Percentiles rank a stretch among this genome's conserved stretches.
Conservation (phyloP, 495 filamentous ascomycete genomes). For the Rostrohypoxylon terebratum region DNA sequence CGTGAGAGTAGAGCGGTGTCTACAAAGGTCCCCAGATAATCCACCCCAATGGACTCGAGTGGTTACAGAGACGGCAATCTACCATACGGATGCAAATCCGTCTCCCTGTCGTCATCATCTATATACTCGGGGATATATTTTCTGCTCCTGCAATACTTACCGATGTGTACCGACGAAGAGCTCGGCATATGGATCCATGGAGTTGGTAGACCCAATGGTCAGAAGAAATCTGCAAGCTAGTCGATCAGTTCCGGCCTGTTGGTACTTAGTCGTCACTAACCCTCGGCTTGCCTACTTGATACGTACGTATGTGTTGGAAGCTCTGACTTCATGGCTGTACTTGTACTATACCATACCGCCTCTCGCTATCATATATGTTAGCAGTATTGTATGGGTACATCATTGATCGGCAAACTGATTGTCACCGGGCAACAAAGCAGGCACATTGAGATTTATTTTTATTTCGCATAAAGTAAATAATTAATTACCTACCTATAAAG, state of each 20-base stretch:
- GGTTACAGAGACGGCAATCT: not conserved
- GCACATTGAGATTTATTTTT: not conserved
- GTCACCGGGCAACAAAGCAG: not conserved
- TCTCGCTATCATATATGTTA: not conserved
- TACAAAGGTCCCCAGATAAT: not conserved
- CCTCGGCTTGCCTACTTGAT: not conserved
- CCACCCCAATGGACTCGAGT: not conserved
- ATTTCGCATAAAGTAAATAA: not conserved
- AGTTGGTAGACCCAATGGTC: constrained; percentile 13
- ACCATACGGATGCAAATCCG: constrained; percentile 8
- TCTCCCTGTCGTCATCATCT: constrained; percentile 17
- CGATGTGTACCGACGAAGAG: not conserved
- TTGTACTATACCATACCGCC: no score
- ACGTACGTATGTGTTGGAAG: constrained; percentile 13
- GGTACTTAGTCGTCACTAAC: constrained; percentile 16
- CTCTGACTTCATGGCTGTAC: not conserved
- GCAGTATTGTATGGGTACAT: not conserved
- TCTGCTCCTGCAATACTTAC: not conserved
- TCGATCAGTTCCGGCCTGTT: constrained; percentile 18
- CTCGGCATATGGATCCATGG: constrained; percentile 14
- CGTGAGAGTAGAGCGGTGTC: not conserved
- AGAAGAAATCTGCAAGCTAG: constrained; percentile 13
- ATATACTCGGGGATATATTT: not conserved
- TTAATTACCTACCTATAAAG: not conserved
- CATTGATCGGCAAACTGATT: not conserved